phyloP scores from a whole-genome alignment of 306 rosid species.

The Dalbergia cultrata region DNA sequence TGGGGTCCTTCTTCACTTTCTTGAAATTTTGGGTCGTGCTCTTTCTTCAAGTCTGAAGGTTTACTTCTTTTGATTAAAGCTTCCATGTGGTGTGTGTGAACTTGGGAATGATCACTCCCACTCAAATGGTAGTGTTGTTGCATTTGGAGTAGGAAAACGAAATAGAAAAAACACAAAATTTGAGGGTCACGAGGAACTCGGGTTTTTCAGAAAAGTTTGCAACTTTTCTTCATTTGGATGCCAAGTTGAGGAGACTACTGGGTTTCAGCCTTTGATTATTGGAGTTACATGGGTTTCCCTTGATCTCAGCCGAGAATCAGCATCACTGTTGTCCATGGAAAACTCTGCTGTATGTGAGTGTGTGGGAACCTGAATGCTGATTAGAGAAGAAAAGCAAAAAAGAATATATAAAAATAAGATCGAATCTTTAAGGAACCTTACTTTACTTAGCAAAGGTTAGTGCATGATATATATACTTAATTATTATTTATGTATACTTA shows the following conservation, averaged over 20 bases:
- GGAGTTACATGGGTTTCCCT: slow-evolving; percentile 46
- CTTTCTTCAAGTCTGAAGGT: slow-evolving; percentile 45
- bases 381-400: slow-evolving; percentile 3
- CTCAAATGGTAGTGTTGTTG: slow-evolving; percentile 46
- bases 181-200: slow-evolving; percentile 50
- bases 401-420: slow-evolving; percentile 43
- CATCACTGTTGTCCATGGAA: slow-evolving; percentile 47
- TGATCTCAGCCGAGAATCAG: slow-evolving; percentile 47
- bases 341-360: slow-evolving; percentile 36
- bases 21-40: slow-evolving; percentile 49
- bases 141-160: slow-evolving; percentile 62
- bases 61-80: slow-evolving; percentile 49
- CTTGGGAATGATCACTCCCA: slow-evolving; percentile 44
- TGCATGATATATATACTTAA: slow-evolving; percentile 40
- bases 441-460: slow-evolving; percentile 57
- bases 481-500: not conserved
- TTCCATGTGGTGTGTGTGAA: slow-evolving; percentile 28
- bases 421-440: slow-evolving; percentile 47
- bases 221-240: slow-evolving; percentile 49
- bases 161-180: not conserved
- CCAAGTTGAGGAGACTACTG: slow-evolving; percentile 42
- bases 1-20: slow-evolving; percentile 44
- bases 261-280: slow-evolving; percentile 40
- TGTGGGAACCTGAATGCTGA: slow-evolving; percentile 42
- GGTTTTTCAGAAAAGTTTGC: slow-evolving; percentile 50